Conservation (phyloP, 805 yeast genomes). For the Lipomyces spencermartinsiae region DNA sequence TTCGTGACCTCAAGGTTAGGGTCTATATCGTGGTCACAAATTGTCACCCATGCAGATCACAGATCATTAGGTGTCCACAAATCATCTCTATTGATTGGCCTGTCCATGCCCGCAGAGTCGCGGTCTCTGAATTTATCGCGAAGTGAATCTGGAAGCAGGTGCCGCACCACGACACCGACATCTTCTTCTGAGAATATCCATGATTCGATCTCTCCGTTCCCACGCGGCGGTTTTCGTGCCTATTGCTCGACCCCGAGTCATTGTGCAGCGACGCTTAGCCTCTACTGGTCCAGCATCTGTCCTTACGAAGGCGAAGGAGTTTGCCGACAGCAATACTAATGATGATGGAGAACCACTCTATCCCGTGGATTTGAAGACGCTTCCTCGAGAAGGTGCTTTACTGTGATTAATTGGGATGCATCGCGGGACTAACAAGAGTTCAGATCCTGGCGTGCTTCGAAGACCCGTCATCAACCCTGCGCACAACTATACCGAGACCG, state of each 20-base stretch:
- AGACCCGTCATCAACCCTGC: slow-evolving; percentile 75
- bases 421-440: not conserved
- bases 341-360: slow-evolving; percentile 33
- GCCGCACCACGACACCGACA: not conserved
- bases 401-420: not conserved
- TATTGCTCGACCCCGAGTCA: slow-evolving; percentile 4
- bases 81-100: not conserved
- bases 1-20: not conserved
- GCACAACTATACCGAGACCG: slow-evolving; percentile 66
- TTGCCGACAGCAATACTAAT: slow-evolving; percentile 8
- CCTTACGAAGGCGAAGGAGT: slow-evolving; percentile 27
- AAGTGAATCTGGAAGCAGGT: not conserved
- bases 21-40: not conserved
- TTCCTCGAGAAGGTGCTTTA: slow-evolving; percentile 27
- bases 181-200: not conserved
- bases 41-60: not conserved
- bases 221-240: slow-evolving; percentile 16
- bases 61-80: not conserved
- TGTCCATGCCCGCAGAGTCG: not conserved
- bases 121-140: not conserved
- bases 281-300: slow-evolving; percentile 13
- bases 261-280: slow-evolving; percentile 24
- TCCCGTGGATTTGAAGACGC: slow-evolving; percentile 29
- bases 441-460: slow-evolving; percentile 46
- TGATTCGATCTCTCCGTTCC: slow-evolving; percentile 21